A percentile compares a stretch with the other conserved stretches of the same genome.
These are phyloP conservation scores for Leishmania mexicana DNA, from an alignment of 208 protist species.

Conservation along the genomic window DNA sequence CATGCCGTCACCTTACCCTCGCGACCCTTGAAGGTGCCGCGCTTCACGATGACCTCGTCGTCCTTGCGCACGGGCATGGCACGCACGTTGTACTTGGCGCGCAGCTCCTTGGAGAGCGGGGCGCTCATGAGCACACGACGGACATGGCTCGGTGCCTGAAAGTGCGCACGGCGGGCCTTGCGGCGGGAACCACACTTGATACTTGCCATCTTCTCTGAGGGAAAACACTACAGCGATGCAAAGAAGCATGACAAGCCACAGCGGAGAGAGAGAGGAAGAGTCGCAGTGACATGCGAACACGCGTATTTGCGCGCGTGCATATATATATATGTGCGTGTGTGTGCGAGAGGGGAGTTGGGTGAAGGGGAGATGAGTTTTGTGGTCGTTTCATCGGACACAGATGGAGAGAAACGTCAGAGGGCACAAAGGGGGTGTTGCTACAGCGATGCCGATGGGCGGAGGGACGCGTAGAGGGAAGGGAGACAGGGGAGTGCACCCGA, in stretches of 20 bases:
- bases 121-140: slow-evolving; percentile 98
- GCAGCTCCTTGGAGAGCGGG: slow-evolving; percentile 98
- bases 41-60: slow-evolving; percentile 98
- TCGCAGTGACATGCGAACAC: background rate
- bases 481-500: background rate
- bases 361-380: background rate
- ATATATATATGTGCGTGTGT: background rate
- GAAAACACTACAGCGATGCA: slow-evolving; percentile 16
- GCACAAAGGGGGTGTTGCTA: background rate
- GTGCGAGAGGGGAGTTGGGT: background rate
- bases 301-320: background rate
- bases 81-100: slow-evolving; percentile 98
- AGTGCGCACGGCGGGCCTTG: slow-evolving; percentile 99
- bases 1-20: slow-evolving; percentile 97
- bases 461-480: background rate
- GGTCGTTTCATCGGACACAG: background rate
- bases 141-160: slow-evolving; percentile 96
- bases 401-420: no score
- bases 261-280: background rate
- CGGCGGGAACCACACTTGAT: slow-evolving; percentile 93
- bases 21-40: slow-evolving; percentile 96
- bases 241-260: slow-evolving; percentile 1
- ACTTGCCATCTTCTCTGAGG: slow-evolving; percentile 61
- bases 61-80: slow-evolving; percentile 99
- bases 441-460: background rate